phyloP scores from a whole-genome alignment of 257 asterid genomes.

The Gentiana macrophylla region DNA sequence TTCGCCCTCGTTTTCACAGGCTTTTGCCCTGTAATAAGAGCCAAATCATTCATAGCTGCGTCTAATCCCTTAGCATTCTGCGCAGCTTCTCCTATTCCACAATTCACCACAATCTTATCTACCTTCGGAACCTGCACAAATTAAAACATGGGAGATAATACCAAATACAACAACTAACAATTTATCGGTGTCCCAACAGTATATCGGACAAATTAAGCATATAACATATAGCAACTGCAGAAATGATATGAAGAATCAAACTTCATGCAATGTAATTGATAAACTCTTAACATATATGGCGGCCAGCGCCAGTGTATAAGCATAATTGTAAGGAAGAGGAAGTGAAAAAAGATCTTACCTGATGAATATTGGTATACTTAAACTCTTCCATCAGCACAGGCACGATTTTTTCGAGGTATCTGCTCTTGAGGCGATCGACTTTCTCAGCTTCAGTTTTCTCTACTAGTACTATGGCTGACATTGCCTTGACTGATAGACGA shows the following conservation, averaged over 20 bases:
- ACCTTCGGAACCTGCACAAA: constrained; percentile 73
- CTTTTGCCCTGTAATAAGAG: constrained; percentile 86
- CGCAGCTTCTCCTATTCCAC: constrained; percentile 99
- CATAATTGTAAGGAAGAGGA: neutral
- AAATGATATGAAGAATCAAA: neutral
- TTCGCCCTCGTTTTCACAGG: constrained; percentile 93
- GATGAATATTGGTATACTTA: constrained; percentile 64
- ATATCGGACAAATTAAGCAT: neutral
- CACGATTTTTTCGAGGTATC: constrained; percentile 60
- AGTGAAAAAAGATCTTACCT: constrained; percentile 26
- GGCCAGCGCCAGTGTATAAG: too few species aligned
- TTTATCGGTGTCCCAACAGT: neutral
- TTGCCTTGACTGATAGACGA: constrained; percentile 50
- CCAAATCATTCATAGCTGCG: constrained; percentile 87
- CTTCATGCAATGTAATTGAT: neutral
- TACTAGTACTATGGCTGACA: constrained; percentile 48
- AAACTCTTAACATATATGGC: too few species aligned
- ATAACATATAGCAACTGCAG: neutral
- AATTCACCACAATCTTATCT: constrained; percentile 82
- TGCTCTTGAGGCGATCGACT: constrained; percentile 49
- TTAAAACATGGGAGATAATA: neutral
- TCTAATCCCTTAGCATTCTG: constrained; percentile 97
- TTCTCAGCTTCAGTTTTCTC: constrained; percentile 77
- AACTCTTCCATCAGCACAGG: constrained; percentile 86
- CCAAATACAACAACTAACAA: neutral